Percentiles rank a stretch among this genome's conserved stretches.
Evolutionary conservation across 176 grass and related monocot species (phyloP).

Genomic region (Ananas comosus): DNA sequence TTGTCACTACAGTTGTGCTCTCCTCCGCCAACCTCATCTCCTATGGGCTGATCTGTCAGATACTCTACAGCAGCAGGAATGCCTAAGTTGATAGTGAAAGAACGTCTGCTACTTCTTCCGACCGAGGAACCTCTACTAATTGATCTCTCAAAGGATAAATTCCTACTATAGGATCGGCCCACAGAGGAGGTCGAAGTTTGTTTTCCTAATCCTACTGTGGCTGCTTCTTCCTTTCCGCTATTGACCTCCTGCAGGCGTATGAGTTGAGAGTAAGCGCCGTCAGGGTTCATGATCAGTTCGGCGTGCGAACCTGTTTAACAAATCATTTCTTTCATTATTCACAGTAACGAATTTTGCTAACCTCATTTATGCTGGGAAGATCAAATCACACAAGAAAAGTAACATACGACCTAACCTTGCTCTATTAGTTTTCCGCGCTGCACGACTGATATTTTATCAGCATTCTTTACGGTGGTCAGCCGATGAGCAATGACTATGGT

Average conservation of each 20-base stretch:
- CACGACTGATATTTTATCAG: constrained; percentile 64
- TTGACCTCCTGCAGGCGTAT: constrained; percentile 46
- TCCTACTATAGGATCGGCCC: constrained; percentile 18
- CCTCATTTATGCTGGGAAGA: neutral
- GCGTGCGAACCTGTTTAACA: constrained; percentile 40
- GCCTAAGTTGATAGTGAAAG: constrained; percentile 7
- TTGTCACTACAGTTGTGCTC: neutral
- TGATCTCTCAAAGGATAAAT: constrained; percentile 32
- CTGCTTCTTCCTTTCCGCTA: constrained; percentile 11
- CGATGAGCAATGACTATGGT: constrained; percentile 62
- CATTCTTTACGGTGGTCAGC: constrained; percentile 53
- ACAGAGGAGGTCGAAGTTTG: constrained; percentile 3
- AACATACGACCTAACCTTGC: constrained; percentile 37
- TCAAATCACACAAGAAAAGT: constrained; percentile 3
- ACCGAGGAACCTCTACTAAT: constrained; percentile 31
- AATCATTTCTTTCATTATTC: neutral
- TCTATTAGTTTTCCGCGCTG: constrained; percentile 53
- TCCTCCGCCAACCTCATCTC: neutral
- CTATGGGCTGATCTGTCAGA: neutral
- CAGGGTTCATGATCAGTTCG: constrained; percentile 45
- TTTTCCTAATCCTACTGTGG: neutral
- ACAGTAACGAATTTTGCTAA: neutral
- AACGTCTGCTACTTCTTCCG: constrained; percentile 24
- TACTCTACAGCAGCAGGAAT: neutral
- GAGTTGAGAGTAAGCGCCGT: constrained; percentile 58